Evolutionary conservation across 2,329 filamentous ascomycete species (phyloP), one percentile per base, ranked within the genome.

Genomic region (Claviceps paspali): DNA sequence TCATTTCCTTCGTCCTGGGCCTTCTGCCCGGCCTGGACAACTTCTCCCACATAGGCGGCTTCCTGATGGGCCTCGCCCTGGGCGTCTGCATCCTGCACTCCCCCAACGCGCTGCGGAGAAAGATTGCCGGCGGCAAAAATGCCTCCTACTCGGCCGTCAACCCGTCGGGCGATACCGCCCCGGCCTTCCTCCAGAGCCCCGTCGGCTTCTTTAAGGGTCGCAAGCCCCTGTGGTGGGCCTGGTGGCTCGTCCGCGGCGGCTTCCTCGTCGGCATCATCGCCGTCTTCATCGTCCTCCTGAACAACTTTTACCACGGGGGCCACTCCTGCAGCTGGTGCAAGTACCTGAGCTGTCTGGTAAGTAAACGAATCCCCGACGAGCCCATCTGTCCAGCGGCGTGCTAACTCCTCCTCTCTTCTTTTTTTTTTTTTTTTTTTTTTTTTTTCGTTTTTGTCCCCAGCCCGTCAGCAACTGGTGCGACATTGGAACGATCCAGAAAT

Each of bases 1-100:
- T 78, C 46, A 86, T 98, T 46, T 85, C 86, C 0, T 95, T 98
- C 53, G 85, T 91, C 12, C 71, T 98, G 2, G 91, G 91, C 24
- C 70, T 98, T 4, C 69, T 98, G 1, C 91, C 91, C 0, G 88
- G 87, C 7, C 62, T 98, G 33, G 91, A 98, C 65, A 98, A 98
- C 59, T 98, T 96, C 57, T 83, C 84, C 12, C 91, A 98, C 48
- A 95, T 98, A 43, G 91, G 91, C 38, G 91, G 91, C 2, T 95
- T 96, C 56, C 61, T 93, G 35, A 93, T 93, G 76, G 91, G 91
- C 1, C 62, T 98, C 6, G 80, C 79, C 0, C 72, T 95, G 1
- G 91, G 91, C 10, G 68, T 96, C 36, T 92, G 79, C 43, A 68
- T 98, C 21, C 66, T 98, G 43, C 86, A 88, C 53, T 95, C 87